Conservation (phyloP, 768 basidiomycete genomes). For the Rhodocollybia butyracea region DNA sequence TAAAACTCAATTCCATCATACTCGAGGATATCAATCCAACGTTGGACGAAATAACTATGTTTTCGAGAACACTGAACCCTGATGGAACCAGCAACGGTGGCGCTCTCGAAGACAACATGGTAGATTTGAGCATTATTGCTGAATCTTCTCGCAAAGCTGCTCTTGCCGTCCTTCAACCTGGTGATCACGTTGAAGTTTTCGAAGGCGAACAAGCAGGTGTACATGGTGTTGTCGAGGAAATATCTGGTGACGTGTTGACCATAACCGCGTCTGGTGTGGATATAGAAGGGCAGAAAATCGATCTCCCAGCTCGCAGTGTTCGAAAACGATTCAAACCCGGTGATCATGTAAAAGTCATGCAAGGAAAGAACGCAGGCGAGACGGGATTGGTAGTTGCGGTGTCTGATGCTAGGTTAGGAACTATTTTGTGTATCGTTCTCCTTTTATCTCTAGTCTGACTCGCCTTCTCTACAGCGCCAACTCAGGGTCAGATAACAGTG, state of each 20-base stretch:
- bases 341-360: slow-evolving; percentile 98
- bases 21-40: slow-evolving; percentile 93
- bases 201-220: slow-evolving; percentile 96
- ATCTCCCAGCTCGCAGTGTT: slow-evolving; percentile 83
- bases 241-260: slow-evolving; percentile 82
- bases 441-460: too few species aligned
- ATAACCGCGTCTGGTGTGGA: slow-evolving; percentile 80
- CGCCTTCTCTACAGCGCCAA: too few species aligned
- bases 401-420: slow-evolving; percentile 74
- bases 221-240: slow-evolving; percentile 88
- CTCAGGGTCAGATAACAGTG: not conserved
- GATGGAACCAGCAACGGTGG: not conserved
- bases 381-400: slow-evolving; percentile 95
- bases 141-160: slow-evolving; percentile 90
- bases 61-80: slow-evolving; percentile 76
- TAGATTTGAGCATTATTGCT: slow-evolving; percentile 88
- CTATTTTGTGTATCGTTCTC: too few species aligned
- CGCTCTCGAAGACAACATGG: slow-evolving; percentile 52
- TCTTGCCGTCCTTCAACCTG: slow-evolving; percentile 93
- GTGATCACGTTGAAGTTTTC: slow-evolving; percentile 96
- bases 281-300: slow-evolving; percentile 81
- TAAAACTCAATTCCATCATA: slow-evolving; percentile 74
- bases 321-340: slow-evolving; percentile 95
- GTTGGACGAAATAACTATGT: slow-evolving; percentile 93
- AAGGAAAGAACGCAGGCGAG: slow-evolving; percentile 91